A percentile compares a stretch with the other conserved stretches of the same genome.
These are phyloP conservation scores for Ceratobasidium sp. DNA, from an alignment of 1,284 basidiomycete genomes.

Conservation along the genomic window DNA sequence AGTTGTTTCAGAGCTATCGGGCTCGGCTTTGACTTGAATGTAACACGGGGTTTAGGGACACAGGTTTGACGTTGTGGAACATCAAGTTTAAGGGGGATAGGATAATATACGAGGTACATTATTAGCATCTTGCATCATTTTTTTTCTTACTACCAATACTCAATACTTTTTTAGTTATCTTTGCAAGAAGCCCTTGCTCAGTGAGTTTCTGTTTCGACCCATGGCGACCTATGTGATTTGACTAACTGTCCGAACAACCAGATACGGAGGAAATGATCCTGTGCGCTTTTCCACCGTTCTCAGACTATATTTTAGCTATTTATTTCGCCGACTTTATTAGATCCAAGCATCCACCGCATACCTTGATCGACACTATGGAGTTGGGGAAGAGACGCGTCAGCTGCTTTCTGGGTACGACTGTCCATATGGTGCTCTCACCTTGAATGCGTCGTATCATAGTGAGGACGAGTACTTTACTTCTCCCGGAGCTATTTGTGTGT, in stretches of 20 bases:
- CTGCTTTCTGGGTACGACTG: slow-evolving; percentile 69
- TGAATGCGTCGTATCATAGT: slow-evolving; percentile 70
- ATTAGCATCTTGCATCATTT: neutral
- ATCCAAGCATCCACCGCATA: slow-evolving; percentile 74
- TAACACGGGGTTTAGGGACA: neutral
- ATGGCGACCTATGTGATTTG: slow-evolving; percentile 56
- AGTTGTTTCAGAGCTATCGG: neutral
- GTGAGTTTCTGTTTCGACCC: slow-evolving; percentile 8
- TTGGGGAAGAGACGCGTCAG: slow-evolving; percentile 57
- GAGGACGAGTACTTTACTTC: slow-evolving; percentile 62
- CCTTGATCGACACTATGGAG: slow-evolving; percentile 76
- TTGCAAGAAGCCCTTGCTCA: slow-evolving; percentile 55
- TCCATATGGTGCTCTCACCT: slow-evolving; percentile 70
- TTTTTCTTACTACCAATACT: neutral
- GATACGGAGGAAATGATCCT: slow-evolving; percentile 71
- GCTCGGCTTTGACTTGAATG: neutral
- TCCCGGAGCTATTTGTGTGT: slow-evolving; percentile 72
- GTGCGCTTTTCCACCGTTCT: neutral
- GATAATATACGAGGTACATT: slow-evolving; percentile 73
- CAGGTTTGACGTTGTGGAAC: slow-evolving; percentile 73
- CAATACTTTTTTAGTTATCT: slow-evolving; percentile 60
- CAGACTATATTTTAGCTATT: too few species aligned
- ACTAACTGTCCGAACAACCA: slow-evolving; percentile 66
- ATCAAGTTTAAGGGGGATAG: slow-evolving; percentile 72
- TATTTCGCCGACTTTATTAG: neutral